Percentiles rank a stretch among this genome's conserved stretches.
Conservation (phyloP, 768 basidiomycete genomes). For the Pisolithus sp. region DNA sequence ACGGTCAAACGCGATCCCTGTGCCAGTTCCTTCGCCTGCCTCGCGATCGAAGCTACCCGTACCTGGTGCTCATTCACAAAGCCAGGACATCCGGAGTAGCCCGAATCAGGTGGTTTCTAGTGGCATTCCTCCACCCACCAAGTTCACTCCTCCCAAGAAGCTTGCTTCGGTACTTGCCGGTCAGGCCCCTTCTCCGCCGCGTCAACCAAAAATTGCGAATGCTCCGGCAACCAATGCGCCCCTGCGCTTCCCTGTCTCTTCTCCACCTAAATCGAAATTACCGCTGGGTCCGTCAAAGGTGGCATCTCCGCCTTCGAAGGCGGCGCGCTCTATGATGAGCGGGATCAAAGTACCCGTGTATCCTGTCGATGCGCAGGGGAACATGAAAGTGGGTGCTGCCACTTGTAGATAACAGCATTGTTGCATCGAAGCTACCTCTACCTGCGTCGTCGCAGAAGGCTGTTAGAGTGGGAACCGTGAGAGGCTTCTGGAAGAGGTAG, state of each 20-base stretch:
- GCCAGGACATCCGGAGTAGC: constrained; percentile 3
- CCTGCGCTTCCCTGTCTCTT: background rate
- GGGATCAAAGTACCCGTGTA: background rate
- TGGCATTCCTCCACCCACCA: constrained; percentile 10
- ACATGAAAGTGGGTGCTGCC: background rate
- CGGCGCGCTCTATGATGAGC: constrained; percentile 4
- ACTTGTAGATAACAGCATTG: background rate
- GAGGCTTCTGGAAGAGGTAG: background rate
- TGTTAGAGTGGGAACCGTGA: background rate
- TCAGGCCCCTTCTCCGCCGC: constrained; percentile 13
- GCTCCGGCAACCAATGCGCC: too few relatives aligned
- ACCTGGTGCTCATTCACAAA: background rate
- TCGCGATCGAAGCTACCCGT: constrained; percentile 13
- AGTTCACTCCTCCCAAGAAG: constrained; percentile 25
- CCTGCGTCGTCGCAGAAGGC: background rate
- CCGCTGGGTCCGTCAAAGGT: constrained; percentile 13
- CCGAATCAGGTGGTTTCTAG: constrained; percentile 16
- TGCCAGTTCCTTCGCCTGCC: background rate
- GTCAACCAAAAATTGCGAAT: background rate
- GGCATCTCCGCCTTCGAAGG: constrained; percentile 1
- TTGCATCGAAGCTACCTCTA: background rate
- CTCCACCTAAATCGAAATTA: constrained; percentile 16
- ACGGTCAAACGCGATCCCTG: constrained; percentile 1
- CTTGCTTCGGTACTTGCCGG: constrained; percentile 23
- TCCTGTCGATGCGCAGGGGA: background rate